Base-by-base conservation (phyloP, 2,329 filamentous ascomycete genomes). In the Penicillium decumbens region DNA sequence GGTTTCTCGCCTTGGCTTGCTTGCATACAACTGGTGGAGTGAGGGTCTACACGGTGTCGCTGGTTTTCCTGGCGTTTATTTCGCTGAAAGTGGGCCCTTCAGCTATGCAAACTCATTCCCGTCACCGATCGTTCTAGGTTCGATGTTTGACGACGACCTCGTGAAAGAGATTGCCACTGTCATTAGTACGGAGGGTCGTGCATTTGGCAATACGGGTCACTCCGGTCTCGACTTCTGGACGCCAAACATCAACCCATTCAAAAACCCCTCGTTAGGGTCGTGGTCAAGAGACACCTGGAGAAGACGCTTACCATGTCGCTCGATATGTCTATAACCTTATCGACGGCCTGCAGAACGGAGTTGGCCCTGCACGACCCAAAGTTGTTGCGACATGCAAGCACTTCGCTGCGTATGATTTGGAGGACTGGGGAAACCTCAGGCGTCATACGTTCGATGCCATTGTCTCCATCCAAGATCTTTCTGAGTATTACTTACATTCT, bases 161-260 rank as follows among this genome's bases (percentile, higher is more conserved):
- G 35, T 39, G 9, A 39, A 39, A 5, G 3, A 39, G 12, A 13
- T 39, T 24, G 35, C 38, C 1, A 72, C 68, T 1, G 72, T 80
- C 1, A 57, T 65, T 27, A 69, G 67, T n/a, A 83, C 76, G 0
- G 82, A 86, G 62, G 80, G 80, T 1, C 73, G 83, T 42, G 82
- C 82, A 0, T 86, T 84, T 62, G 80, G 72, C 57, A 86, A 86
- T 58, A 75, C 65, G 4, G 78, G 77, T 4, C 68, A 74, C 10
- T 75, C 51, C 18, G 57, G 55, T 24, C 50, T 63, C 5, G 56
- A 61, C 39, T 55, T 45, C 45, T 59, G 59, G 47, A 84, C 83
- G 0, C 83, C 83, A 0, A 84, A 85, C 57, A 81, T 85, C 62
- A 85, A 84, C 58, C 77, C 79, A 0, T 84, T 79, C 66, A 75